Conservation (phyloP, 2,329 filamentous ascomycete genomes). For the Nannizzia gypsea region DNA sequence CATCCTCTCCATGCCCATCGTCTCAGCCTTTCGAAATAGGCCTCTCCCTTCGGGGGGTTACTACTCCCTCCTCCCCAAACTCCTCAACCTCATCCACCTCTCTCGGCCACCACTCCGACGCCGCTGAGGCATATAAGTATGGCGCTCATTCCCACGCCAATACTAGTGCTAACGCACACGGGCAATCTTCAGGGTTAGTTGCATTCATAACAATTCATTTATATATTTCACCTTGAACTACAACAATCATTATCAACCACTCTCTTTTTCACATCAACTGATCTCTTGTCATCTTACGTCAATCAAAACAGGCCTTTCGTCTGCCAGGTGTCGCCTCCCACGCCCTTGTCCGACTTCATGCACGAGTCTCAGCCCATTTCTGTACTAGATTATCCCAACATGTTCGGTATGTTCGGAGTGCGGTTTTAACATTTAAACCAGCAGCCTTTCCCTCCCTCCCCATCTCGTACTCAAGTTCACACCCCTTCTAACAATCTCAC, state of each 20-base stretch:
- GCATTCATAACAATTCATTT: neutral
- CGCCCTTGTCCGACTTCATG: conserved; percentile 3
- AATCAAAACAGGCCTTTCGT: neutral
- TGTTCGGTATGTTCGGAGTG: neutral
- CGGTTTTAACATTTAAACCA: neutral
- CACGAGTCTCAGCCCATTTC: conserved; percentile 1
- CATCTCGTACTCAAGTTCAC: neutral
- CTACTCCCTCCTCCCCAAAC: neutral
- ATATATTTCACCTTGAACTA: neutral
- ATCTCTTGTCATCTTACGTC: neutral
- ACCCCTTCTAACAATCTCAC: neutral
- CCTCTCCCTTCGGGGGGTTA: conserved; percentile 2
- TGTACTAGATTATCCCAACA: conserved; percentile 4
- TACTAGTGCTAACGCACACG: neutral
- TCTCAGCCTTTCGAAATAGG: conserved; percentile 5
- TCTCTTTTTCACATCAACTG: neutral
- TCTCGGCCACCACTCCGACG: conserved; percentile 3
- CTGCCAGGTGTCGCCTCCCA: conserved; percentile 2
- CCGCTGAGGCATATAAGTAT: conserved; percentile 5
- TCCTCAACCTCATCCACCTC: conserved; percentile 1
- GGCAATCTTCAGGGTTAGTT: neutral
- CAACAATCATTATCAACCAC: neutral
- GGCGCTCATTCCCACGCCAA: neutral
- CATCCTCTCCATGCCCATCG: neutral
- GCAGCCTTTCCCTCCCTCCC: neutral